phyloP scores from a whole-genome alignment of 768 basidiomycete species.

The Lactarius sp. region DNA sequence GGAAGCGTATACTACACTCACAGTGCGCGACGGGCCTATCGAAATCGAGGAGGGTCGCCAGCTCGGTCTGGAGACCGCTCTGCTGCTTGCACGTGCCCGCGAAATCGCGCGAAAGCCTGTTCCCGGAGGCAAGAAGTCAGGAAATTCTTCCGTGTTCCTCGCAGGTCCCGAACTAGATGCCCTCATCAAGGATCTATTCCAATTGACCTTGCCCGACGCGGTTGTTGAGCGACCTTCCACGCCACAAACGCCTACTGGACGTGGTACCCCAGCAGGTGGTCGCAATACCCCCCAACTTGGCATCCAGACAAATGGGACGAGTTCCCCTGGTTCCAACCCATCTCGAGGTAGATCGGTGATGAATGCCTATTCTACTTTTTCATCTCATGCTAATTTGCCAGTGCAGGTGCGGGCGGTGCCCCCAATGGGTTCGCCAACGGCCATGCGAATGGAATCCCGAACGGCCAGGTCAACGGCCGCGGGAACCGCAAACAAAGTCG shows the following conservation, averaged over 20 bases:
- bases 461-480: not conserved
- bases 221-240: conserved; percentile 11
- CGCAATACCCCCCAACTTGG: conserved; percentile 14
- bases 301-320: conserved; percentile 14
- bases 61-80: conserved; percentile 53
- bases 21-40: conserved; percentile 47
- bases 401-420: conserved; percentile 10
- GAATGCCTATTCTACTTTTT: conserved; percentile 20
- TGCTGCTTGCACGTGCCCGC: conserved; percentile 49
- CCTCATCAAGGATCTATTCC: conserved; percentile 22
- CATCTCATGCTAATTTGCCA: conserved; percentile 23
- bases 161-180: conserved; percentile 11
- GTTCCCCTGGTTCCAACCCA: conserved; percentile 12
- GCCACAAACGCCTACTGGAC: conserved; percentile 13
- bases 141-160: not conserved
- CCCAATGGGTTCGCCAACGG: conserved; percentile 18
- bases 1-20: conserved; percentile 48
- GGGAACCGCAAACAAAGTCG: conserved; percentile 9
- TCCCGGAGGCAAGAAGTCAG: not conserved
- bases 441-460: conserved; percentile 7
- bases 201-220: not conserved
- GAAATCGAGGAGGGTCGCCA: conserved; percentile 48
- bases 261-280: conserved; percentile 19
- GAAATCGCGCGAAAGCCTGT: conserved; percentile 34
- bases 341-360: conserved; percentile 27